Evolutionary conservation across 2,329 filamentous ascomycete species (phyloP).

Genomic region (Botrytis elliptica): DNA sequence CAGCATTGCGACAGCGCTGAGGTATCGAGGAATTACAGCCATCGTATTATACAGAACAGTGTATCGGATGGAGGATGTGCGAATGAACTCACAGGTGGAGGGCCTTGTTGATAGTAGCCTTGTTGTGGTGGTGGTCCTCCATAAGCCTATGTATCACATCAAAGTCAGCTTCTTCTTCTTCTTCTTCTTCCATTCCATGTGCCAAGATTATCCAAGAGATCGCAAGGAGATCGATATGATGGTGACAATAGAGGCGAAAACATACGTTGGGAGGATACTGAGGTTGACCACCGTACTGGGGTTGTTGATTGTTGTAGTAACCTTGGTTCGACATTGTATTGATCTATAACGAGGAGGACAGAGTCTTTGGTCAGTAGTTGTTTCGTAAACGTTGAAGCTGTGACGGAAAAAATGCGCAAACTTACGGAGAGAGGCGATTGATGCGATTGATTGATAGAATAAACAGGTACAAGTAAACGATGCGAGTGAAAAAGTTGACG

Average conservation of each 20-base stretch:
- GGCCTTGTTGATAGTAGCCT: slow-evolving; percentile 27
- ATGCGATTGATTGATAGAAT: not conserved
- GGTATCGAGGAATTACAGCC: not conserved
- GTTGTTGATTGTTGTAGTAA: slow-evolving; percentile 42
- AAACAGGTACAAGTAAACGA: not conserved
- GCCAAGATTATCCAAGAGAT: slow-evolving; percentile 18
- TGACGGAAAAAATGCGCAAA: not conserved
- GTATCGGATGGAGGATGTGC: not conserved
- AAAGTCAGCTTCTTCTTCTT: slow-evolving; percentile 19
- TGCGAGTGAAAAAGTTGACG: not conserved
- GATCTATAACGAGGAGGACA: not conserved
- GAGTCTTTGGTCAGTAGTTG: slow-evolving; percentile 3
- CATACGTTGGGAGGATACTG: slow-evolving; percentile 30
- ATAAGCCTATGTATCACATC: slow-evolving; percentile 17
- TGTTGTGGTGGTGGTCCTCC: slow-evolving; percentile 29
- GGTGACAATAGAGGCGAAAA: slow-evolving; percentile 20
- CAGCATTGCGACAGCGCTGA: not conserved
- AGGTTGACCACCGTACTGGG: slow-evolving; percentile 40
- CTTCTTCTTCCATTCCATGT: not conserved
- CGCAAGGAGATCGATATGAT: slow-evolving; percentile 6
- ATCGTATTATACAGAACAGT: not conserved
- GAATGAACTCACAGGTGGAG: slow-evolving; percentile 14
- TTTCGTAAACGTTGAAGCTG: not conserved
- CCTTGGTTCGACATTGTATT: slow-evolving; percentile 28
- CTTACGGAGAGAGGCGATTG: not conserved